phyloP scores from a whole-genome alignment of 768 basidiomycete genomes.

The Lactifluus echinatus region DNA sequence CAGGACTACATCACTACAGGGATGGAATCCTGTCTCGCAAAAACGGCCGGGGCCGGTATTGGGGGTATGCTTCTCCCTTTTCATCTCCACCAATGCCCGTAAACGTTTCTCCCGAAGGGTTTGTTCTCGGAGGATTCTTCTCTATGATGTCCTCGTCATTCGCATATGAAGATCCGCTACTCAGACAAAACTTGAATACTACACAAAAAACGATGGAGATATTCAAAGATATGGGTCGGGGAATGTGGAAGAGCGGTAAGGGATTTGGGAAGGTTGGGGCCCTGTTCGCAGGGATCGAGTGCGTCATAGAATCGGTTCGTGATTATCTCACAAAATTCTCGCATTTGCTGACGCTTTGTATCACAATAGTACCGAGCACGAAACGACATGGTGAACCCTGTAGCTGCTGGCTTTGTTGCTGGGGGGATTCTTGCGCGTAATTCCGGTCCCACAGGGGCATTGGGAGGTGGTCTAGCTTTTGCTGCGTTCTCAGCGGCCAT shows the following conservation, averaged over 20 bases:
- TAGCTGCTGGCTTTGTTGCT: conserved; percentile 78
- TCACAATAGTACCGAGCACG: conserved; percentile 78
- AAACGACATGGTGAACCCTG: conserved; percentile 90
- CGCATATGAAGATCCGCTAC: conserved; percentile 87
- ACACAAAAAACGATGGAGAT: conserved; percentile 76
- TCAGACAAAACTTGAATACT: conserved; percentile 53
- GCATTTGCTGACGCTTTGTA: background rate
- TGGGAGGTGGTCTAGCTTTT: conserved; percentile 88
- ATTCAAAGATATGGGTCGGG: conserved; percentile 89
- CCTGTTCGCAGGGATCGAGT: conserved; percentile 91
- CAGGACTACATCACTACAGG: conserved; percentile 59
- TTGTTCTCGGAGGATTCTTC: conserved; percentile 91
- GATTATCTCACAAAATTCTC: background rate
- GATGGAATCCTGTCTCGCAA: conserved; percentile 82
- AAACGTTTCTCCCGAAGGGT: conserved; percentile 48
- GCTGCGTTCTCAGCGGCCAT: conserved; percentile 90
- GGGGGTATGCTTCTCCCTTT: conserved; percentile 49
- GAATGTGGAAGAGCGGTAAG: conserved; percentile 85
- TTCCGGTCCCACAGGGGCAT: conserved; percentile 75
- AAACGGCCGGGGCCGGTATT: conserved; percentile 72
- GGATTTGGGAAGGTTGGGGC: conserved; percentile 94
- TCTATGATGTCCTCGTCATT: conserved; percentile 94
- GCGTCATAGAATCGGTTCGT: conserved; percentile 88
- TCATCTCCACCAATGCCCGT: background rate
- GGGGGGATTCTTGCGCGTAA: conserved; percentile 85